Conservation (phyloP, 768 basidiomycete genomes). For the Sarcomyxa edulis region DNA sequence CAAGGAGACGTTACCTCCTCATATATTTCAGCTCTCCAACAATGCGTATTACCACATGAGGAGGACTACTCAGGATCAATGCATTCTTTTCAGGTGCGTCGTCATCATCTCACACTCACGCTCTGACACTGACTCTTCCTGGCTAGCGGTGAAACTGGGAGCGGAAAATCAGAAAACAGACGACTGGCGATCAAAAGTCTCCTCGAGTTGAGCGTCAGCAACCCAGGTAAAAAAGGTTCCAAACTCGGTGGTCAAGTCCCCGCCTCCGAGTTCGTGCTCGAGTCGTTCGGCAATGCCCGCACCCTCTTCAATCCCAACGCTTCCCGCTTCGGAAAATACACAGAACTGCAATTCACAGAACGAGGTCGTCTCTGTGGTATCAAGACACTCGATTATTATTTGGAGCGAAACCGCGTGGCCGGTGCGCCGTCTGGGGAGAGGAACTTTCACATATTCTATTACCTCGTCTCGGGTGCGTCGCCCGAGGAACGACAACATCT, state of each 20-base stretch:
- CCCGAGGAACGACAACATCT: slow-evolving; percentile 86
- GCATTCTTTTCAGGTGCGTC: slow-evolving; percentile 76
- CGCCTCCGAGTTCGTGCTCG: slow-evolving; percentile 92
- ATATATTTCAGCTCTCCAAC: slow-evolving; percentile 88
- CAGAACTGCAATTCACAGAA: slow-evolving; percentile 94
- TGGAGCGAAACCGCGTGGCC: slow-evolving; percentile 88
- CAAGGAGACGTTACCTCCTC: slow-evolving; percentile 65
- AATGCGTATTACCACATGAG: slow-evolving; percentile 96
- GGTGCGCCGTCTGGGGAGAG: slow-evolving; percentile 86
- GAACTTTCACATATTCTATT: slow-evolving; percentile 98
- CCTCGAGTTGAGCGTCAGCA: slow-evolving; percentile 84
- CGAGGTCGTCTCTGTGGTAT: slow-evolving; percentile 83
- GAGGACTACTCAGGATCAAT: slow-evolving; percentile 90
- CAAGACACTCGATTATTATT: slow-evolving; percentile 95
- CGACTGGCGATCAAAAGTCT: slow-evolving; percentile 89
- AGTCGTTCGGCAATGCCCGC: slow-evolving; percentile 90
- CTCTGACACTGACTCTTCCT: slow-evolving; percentile 1
- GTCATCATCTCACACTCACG: slow-evolving; percentile 1
- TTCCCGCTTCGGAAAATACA: slow-evolving; percentile 96
- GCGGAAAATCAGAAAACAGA: slow-evolving; percentile 90
- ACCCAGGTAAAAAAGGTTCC: slow-evolving; percentile 89
- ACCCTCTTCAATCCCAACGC: slow-evolving; percentile 93
- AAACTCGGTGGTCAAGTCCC: slow-evolving; percentile 86
- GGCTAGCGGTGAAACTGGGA: slow-evolving; percentile 82
- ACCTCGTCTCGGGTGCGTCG: slow-evolving; percentile 87